phyloP scores from a whole-genome alignment of 1,284 basidiomycete species.

The Malassezia sympodialis region DNA sequence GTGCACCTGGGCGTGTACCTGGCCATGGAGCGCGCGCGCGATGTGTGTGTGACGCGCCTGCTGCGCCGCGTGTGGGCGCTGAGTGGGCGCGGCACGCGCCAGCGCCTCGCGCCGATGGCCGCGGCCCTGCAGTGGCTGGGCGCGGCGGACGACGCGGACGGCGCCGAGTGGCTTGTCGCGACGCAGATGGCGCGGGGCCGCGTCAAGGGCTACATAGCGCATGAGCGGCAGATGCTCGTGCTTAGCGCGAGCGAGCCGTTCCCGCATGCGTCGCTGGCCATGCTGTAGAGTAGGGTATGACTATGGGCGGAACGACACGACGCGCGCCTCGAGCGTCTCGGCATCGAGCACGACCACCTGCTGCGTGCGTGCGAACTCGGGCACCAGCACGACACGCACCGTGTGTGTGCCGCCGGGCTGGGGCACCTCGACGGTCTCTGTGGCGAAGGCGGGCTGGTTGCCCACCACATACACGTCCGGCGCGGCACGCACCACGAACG shows the following conservation, averaged over 20 bases:
- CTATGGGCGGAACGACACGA: conserved; percentile 30
- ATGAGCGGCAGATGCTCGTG: conserved; percentile 85
- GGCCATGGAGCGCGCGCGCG: conserved; percentile 74
- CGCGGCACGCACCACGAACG: conserved; percentile 72
- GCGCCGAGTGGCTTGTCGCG: conserved; percentile 78
- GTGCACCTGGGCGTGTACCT: conserved; percentile 75
- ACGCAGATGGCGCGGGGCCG: conserved; percentile 74
- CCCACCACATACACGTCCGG: conserved; percentile 89
- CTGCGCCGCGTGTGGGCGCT: conserved; percentile 70
- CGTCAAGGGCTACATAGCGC: conserved; percentile 89
- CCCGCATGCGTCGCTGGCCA: conserved; percentile 51
- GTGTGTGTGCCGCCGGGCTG: conserved; percentile 20
- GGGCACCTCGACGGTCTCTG: conserved; percentile 52
- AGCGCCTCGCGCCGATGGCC: conserved; percentile 21
- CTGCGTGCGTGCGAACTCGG: conserved; percentile 63
- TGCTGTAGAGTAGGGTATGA: conserved; percentile 1
- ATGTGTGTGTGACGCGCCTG: conserved; percentile 70
- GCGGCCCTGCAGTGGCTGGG: conserved; percentile 21
- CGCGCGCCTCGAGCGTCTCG: conserved; percentile 54
- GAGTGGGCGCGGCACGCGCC: conserved; percentile 19
- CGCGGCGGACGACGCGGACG: conserved; percentile 51
- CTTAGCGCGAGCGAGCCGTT: conserved; percentile 72
- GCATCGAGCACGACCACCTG: conserved; percentile 59
- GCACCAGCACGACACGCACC: conserved; percentile 69
- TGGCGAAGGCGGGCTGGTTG: conserved; percentile 60